Base-by-base conservation (phyloP, 129 eudicot genomes). In the Lactuca saligna region DNA sequence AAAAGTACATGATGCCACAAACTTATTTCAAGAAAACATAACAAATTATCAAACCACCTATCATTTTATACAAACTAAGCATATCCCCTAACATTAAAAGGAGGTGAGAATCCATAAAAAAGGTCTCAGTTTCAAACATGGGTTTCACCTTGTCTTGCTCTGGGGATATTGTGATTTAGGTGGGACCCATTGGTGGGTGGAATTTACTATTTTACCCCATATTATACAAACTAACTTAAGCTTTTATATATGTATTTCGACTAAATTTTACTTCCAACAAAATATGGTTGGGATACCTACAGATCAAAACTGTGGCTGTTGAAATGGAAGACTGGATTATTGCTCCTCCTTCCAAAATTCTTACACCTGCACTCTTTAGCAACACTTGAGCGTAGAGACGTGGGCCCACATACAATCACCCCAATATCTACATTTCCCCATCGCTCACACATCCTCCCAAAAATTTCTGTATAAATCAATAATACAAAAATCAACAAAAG, bases 391-490 rank as follows among this genome's bases (percentile, higher is more conserved):
- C 60, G 84, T 61, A 91, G 90, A 69, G 82, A 57, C 11, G 88
- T 66, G 39, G 97, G 97, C 9, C 97, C 97, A 75, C 97, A 91
- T 37, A 88, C 90, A 32, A 91, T 85, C 20, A 91, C 97, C 53
- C 97, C 96, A 13, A 91, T 73, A 72, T 91, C 90, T 11, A 80
- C 88, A 67, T 77, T 80, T 63, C 86, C 93, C 90, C 88, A 85
- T 12, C 84, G 37, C 54, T 82, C 82, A 16, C 86, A 66, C 51
- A 83, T 48, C 1, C 75, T 61, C 65, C 72, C 85, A 54, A 91
- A 88, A 0, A 88, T 85, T 54, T 81, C 97, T 91, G 87, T 82
- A 78, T 6, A 20, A 15, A 50, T 5, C 59, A 67, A 16, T 11
- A 57, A 44, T 29, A 39, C 48, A 68, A 51, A 46, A 46, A 11